These are phyloP conservation scores for Petrea volubilis DNA, from an alignment of 257 asterid species.

Conservation along the genomic window DNA sequence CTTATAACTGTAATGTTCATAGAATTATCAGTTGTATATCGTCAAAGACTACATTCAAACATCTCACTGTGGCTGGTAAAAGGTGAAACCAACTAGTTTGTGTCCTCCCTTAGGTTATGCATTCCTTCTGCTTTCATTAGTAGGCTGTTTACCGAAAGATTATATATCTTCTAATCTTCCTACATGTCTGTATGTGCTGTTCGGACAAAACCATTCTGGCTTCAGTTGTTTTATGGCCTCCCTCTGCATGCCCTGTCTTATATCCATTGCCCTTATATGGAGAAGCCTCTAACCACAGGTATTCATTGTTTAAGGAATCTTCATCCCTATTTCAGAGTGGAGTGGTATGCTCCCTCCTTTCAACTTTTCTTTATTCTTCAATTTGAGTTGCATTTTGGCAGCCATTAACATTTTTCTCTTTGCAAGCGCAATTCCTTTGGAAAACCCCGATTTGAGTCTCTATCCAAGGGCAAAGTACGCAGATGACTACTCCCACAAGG, in stretches of 20 bases:
- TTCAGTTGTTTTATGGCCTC: constrained; percentile 94
- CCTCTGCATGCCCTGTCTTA: constrained; percentile 73
- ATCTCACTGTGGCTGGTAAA: background rate
- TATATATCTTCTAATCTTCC: constrained; percentile 15
- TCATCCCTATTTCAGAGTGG: background rate
- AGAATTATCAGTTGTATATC: constrained; percentile 11
- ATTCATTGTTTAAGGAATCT: constrained; percentile 17
- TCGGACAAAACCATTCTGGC: constrained; percentile 14
- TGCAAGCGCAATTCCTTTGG: constrained; percentile 71
- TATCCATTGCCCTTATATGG: constrained; percentile 90
- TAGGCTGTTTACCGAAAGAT: constrained; percentile 6
- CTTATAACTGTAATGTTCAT: constrained; percentile 1
- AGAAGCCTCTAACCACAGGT: constrained; percentile 98
- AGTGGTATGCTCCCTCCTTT: constrained; percentile 5
- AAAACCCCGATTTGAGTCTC: constrained; percentile 50
- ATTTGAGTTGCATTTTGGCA: constrained; percentile 13
- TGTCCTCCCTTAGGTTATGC: background rate
- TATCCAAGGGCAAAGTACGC: constrained; percentile 70
- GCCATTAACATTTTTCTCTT: constrained; percentile 21
- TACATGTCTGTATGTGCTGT: constrained; percentile 16
- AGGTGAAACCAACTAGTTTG: constrained; percentile 1
- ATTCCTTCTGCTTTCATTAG: constrained; percentile 15
- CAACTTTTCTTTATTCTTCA: constrained; percentile 10
- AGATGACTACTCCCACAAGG: constrained; percentile 66
- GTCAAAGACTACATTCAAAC: background rate